Evolutionary conservation across 2,329 filamentous ascomycete species (phyloP).

Genomic region (Elsinoe fawcettii): DNA sequence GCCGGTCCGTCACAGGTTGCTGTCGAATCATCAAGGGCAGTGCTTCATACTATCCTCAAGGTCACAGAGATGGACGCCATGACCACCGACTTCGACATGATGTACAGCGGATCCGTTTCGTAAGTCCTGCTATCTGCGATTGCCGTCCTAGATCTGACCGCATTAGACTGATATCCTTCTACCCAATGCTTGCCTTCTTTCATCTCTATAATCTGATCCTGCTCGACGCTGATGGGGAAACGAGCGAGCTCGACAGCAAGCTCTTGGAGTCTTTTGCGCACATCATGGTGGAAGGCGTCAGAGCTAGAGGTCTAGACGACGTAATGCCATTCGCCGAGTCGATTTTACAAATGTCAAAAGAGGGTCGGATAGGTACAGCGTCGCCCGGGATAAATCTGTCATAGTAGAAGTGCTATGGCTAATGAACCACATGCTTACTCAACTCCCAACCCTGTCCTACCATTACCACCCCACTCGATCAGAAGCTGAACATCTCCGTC

Average conservation of each 20-base stretch:
- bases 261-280: slow-evolving; percentile 1
- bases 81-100: neutral
- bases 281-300: slow-evolving; percentile 9
- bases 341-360: slow-evolving; percentile 1
- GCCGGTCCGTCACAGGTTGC: neutral
- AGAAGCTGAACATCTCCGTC: slow-evolving; percentile 4
- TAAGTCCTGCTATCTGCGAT: neutral
- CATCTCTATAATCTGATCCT: slow-evolving; percentile 6
- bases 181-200: slow-evolving; percentile 13
- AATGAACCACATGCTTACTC: too few relatives aligned
- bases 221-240: slow-evolving; percentile 9
- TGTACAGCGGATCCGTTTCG: slow-evolving; percentile 7
- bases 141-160: neutral
- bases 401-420: neutral
- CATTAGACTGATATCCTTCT: slow-evolving; percentile 5
- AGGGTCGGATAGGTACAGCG: neutral
- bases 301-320: slow-evolving; percentile 1
- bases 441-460: neutral
- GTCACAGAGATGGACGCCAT: neutral
- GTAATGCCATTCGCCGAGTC: slow-evolving; percentile 13
- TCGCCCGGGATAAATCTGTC: slow-evolving; percentile 4
- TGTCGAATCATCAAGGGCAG: neutral
- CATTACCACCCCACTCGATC: neutral
- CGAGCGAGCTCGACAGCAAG: neutral
- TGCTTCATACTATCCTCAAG: neutral